Conservation (phyloP, 148 eudicot species). For the Vaccinium vitisidaea region DNA sequence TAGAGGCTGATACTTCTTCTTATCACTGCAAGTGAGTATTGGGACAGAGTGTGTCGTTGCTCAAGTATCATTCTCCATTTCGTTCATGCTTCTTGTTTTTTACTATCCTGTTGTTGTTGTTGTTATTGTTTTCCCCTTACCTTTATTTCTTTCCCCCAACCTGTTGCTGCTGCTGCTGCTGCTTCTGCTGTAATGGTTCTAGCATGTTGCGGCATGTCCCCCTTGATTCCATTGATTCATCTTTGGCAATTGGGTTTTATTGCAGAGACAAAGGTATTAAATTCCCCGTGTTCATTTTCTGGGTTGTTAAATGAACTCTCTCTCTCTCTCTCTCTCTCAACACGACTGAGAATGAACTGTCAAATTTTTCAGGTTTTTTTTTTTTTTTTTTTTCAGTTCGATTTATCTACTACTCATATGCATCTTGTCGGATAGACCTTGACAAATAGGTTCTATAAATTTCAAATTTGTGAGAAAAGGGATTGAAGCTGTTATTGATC, state of each 20-base stretch:
- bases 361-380: background rate
- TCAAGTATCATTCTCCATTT: slow-evolving; percentile 5
- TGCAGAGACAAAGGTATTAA: slow-evolving; percentile 78
- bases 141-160: background rate
- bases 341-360: background rate
- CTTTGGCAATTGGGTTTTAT: slow-evolving; percentile 91
- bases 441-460: background rate
- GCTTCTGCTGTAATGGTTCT: slow-evolving; percentile 19
- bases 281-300: background rate
- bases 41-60: background rate
- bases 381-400: background rate
- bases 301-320: background rate
- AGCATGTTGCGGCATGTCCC: slow-evolving; percentile 70
- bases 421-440: background rate
- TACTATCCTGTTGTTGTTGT: background rate
- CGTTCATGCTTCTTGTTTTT: background rate
- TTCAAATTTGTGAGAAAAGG: background rate
- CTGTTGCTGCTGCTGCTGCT: slow-evolving; percentile 16
- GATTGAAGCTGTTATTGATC: background rate
- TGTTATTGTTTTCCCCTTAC: background rate
- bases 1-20: slow-evolving; percentile 84
- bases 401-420: background rate
- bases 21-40: slow-evolving; percentile 84
- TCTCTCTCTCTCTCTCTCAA: no score
- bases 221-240: slow-evolving; percentile 84